These are phyloP conservation scores for Achaetomium macrosporum DNA, from an alignment of 2,329 filamentous ascomycete genomes.

Conservation along the genomic window DNA sequence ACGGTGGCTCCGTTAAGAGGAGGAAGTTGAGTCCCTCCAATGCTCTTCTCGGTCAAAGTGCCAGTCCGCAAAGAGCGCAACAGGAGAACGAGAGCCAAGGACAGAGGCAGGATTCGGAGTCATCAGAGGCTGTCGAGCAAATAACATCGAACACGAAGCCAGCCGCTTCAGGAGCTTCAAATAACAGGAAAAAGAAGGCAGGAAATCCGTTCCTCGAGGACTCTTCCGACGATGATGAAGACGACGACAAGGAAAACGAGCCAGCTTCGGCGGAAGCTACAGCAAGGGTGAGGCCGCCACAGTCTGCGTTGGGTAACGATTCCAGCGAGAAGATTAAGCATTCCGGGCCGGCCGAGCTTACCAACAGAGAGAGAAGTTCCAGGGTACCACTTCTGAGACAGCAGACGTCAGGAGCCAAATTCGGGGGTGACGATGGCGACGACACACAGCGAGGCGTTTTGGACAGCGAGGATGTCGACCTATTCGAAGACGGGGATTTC, in stretches of 20 bases:
- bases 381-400: conserved; percentile 15
- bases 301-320: conserved; percentile 1
- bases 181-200: conserved; percentile 26
- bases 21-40: conserved; percentile 34
- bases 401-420: conserved; percentile 16
- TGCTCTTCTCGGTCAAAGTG: neutral
- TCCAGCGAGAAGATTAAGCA: neutral
- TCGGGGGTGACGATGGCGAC: conserved; percentile 16
- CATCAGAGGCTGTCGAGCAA: neutral
- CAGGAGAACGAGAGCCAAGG: too few relatives aligned
- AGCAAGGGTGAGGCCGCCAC: conserved; percentile 20
- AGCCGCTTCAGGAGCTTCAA: conserved; percentile 5
- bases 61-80: too few relatives aligned
- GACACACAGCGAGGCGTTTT: too few relatives aligned
- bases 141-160: neutral
- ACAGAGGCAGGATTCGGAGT: neutral
- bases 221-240: conserved; percentile 51
- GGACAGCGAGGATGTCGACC: conserved; percentile 26
- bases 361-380: conserved; percentile 11
- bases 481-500: conserved; percentile 36
- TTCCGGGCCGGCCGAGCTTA: conserved; percentile 14
- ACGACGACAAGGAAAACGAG: conserved; percentile 5
- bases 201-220: conserved; percentile 65
- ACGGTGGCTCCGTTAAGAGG: conserved; percentile 34
- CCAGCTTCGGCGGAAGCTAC: neutral